A percentile compares a stretch with the other conserved stretches of the same genome.
These are phyloP conservation scores for Gynandropsis gynandra DNA, from an alignment of 345 rosid genomes.

Conservation along the genomic window DNA sequence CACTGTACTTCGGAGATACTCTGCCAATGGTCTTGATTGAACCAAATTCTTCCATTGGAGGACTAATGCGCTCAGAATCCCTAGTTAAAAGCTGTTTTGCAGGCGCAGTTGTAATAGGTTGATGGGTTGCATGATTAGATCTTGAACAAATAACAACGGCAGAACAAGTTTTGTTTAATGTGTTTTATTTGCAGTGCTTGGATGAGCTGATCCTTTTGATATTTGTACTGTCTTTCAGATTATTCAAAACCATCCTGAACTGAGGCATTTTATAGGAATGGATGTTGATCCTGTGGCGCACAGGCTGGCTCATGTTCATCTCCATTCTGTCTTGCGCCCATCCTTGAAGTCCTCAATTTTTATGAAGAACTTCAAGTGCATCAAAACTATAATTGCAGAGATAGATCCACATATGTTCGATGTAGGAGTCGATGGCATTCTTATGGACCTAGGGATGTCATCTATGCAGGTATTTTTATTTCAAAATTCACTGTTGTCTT, in stretches of 20 bases:
- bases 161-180: not conserved
- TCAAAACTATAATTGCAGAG: conserved; percentile 43
- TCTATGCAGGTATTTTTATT: conserved; percentile 76
- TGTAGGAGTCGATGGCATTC: conserved; percentile 70
- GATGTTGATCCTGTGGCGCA: conserved; percentile 89
- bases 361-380: conserved; percentile 52
- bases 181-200: conserved; percentile 1
- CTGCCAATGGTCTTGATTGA: no score
- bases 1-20: not conserved
- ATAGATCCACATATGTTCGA: conserved; percentile 34
- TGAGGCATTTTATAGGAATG: conserved; percentile 62
- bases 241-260: conserved; percentile 57
- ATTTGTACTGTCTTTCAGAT: conserved; percentile 38
- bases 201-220: not conserved
- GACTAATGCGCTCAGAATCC: no score
- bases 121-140: no score
- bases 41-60: no score
- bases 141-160: not conserved
- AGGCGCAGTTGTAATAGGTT: no score
- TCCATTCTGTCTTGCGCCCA: conserved; percentile 40
- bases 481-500: not conserved
- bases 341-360: conserved; percentile 38
- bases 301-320: conserved; percentile 43
- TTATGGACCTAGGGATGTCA: conserved; percentile 96
- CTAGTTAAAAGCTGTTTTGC: no score